Percentiles rank a stretch among this genome's conserved stretches.
phyloP scores from a whole-genome alignment of 1,284 basidiomycete species.

The Rhodotorula sp. region DNA sequence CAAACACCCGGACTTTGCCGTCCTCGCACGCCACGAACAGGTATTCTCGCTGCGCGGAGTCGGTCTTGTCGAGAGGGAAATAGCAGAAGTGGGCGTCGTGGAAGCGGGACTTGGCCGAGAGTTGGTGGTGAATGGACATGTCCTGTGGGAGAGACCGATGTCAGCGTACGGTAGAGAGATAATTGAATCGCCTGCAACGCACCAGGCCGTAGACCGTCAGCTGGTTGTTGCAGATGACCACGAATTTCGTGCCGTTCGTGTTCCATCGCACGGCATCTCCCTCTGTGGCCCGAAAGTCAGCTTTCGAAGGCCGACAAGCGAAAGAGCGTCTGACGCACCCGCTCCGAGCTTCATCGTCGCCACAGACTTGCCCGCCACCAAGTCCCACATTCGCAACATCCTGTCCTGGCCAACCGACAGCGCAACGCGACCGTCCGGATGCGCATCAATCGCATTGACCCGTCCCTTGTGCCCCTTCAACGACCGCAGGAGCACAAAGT shows the following conservation, averaged over 20 bases:
- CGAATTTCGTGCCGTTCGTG: slow-evolving; percentile 67
- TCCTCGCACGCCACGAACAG: slow-evolving; percentile 81
- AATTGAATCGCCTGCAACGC: slow-evolving; percentile 40
- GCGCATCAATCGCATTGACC: slow-evolving; percentile 84
- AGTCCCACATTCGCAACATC: slow-evolving; percentile 94
- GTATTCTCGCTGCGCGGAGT: slow-evolving; percentile 58
- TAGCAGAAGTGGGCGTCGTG: slow-evolving; percentile 73
- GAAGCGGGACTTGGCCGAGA: slow-evolving; percentile 71
- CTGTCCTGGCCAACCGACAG: slow-evolving; percentile 86
- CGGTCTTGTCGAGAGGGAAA: slow-evolving; percentile 49
- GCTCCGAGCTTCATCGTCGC: slow-evolving; percentile 83
- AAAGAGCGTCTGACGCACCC: slow-evolving; percentile 55
- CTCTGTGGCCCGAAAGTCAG: slow-evolving; percentile 57
- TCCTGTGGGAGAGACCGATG: slow-evolving; percentile 52
- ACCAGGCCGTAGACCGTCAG: slow-evolving; percentile 77
- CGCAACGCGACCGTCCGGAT: slow-evolving; percentile 87
- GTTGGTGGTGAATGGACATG: slow-evolving; percentile 66
- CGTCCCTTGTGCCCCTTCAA: slow-evolving; percentile 91
- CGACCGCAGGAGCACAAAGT: slow-evolving; percentile 84
- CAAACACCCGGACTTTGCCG: slow-evolving; percentile 68
- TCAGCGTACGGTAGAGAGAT: neutral
- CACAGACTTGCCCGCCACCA: slow-evolving; percentile 87
- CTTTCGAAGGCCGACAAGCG: neutral
- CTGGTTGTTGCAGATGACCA: slow-evolving; percentile 66
- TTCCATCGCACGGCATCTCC: slow-evolving; percentile 85